Percentiles rank a stretch among this genome's conserved stretches.
These are phyloP conservation scores for Coemansia furcata DNA, from an alignment of 192 early-diverging fungal genomes.

Conservation along the genomic window DNA sequence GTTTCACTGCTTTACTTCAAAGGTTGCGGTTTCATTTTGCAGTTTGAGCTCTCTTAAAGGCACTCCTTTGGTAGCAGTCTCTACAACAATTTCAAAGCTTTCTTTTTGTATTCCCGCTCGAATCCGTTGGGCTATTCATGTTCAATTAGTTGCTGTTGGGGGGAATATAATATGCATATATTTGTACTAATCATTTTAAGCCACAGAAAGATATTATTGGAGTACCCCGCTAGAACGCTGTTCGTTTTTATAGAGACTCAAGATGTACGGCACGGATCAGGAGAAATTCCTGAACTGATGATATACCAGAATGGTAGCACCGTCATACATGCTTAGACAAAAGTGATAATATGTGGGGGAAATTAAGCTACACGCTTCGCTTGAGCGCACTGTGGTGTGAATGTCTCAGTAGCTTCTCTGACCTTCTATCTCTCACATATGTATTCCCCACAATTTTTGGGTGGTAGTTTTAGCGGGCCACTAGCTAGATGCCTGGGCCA, in stretches of 20 bases:
- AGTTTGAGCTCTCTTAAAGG: background rate
- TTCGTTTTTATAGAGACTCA: background rate
- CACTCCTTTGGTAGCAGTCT: background rate
- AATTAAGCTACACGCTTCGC: background rate
- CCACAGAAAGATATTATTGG: background rate
- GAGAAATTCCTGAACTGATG: background rate
- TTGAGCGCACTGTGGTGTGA: background rate
- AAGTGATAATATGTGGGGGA: background rate
- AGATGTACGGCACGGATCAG: background rate
- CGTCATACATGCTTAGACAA: background rate
- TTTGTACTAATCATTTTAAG: background rate
- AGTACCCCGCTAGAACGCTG: background rate
- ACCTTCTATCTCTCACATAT: background rate
- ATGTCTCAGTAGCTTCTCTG: constrained; percentile 2
- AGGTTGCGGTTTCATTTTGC: background rate
- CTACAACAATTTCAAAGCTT: background rate
- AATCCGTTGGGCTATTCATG: background rate
- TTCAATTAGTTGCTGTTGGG: background rate
- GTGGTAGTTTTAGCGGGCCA: background rate
- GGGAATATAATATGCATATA: background rate
- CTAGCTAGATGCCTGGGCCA: background rate
- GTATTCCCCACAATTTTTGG: background rate
- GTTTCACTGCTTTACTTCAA: background rate
- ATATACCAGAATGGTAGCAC: background rate
- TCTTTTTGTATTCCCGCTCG: background rate